Base-by-base conservation (phyloP, 2,329 filamentous ascomycete genomes). In the Sarocladium strictum region DNA sequence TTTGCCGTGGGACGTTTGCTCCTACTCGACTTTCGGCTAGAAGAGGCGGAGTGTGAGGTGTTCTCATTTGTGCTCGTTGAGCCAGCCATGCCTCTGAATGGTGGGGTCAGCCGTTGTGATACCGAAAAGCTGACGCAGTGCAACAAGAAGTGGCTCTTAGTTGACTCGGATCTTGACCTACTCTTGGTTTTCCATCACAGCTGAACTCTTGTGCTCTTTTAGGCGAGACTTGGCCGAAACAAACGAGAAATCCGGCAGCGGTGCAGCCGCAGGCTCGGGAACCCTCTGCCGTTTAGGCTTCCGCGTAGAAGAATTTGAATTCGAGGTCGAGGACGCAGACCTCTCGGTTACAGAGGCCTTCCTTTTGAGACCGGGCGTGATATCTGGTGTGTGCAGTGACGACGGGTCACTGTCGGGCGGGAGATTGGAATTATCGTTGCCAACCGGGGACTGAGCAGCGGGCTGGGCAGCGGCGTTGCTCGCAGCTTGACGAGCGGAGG, bases 401-500 rank as follows among this genome's bases (percentile, higher is more conserved):
- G 47, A 35, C 47, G 14, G n/a, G 17, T 51, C 47, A 23, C 17
- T 21, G 47, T 32, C 12, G n/a, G 47, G n/a, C 21, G 47, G 10
- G 27, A 27, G 23, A 64, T 68, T 61, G 62, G 72, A n/a, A 26
- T 32, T 65, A 62, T 67, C 61, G 54, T 74, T 68, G 61, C 69
- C 63, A 58, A 70, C 60, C 63, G 72, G 60, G 65, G 73, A 68
- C 66, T 72, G 65, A 59, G 67, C 64, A 64, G 70, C 65, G 59
- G 67, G 70, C 47, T 76, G 69, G 65, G 75, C 73, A 63, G 73
- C 75, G 73, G 76, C 74, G 67, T 76, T 77, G 68, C 72, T 83
- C 69, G 89, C 87, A 77, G 89, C 89, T 83, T 90, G 86, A 79
- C 91, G 91, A 77, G 92, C 88, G 73, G 92, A 87, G 67, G 92